Conservation (phyloP, 148 eudicot species). For the Chenopodium formosanum region DNA sequence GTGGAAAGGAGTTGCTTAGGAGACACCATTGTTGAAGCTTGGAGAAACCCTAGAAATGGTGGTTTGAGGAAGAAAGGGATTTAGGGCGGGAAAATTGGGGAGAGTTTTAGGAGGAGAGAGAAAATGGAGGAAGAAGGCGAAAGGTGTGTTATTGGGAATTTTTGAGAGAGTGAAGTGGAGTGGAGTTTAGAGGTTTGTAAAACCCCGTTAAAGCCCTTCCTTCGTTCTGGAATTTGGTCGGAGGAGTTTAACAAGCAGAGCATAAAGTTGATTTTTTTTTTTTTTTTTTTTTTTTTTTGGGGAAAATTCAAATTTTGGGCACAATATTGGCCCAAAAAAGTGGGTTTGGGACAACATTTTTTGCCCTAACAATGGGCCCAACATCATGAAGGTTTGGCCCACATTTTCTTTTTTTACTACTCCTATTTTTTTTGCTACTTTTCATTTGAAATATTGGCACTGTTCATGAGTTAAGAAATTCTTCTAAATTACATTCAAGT, state of each 20-base stretch:
- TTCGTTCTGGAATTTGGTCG: background rate
- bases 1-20: constrained; percentile 68
- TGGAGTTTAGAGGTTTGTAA: background rate
- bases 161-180: background rate
- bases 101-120: background rate
- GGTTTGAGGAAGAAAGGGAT: background rate
- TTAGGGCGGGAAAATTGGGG: constrained; percentile 24
- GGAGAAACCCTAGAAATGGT: constrained; percentile 28
- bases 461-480: too few species aligned
- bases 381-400: too few species aligned
- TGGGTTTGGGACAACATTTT: too few species aligned
- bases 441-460: too few species aligned
- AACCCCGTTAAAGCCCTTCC: constrained; percentile 23
- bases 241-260: background rate
- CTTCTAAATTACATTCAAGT: too few species aligned
- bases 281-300: too few species aligned
- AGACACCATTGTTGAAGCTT: constrained; percentile 53
- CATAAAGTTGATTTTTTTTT: too few species aligned
- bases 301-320: too few species aligned
- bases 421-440: too few species aligned
- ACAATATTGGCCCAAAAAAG: too few species aligned
- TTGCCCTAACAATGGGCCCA: too few species aligned
- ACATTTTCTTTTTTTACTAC: too few species aligned
- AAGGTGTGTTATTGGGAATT: background rate
- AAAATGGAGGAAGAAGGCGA: background rate